Percentiles rank a stretch among this genome's conserved stretches.
Evolutionary conservation across 2,329 filamentous ascomycete genomes (phyloP).

Genomic region (Talaromyces sp.): DNA sequence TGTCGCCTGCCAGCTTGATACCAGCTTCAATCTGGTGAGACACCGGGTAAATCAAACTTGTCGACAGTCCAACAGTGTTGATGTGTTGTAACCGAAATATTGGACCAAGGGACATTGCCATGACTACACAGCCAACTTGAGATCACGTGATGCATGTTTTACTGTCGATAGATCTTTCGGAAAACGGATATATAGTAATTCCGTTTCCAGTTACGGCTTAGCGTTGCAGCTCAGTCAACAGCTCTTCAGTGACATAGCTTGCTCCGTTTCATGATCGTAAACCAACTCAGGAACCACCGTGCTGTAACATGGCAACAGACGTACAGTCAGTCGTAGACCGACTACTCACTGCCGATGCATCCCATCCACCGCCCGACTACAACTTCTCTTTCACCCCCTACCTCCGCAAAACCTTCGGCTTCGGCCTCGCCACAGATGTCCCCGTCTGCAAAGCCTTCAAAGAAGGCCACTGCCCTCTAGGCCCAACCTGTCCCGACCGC

Average conservation of each 20-base stretch:
- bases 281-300: not conserved
- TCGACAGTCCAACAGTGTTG: no score
- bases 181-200: not conserved
- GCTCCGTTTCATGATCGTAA: not conserved
- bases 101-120: no score
- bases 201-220: not conserved
- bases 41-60: no score
- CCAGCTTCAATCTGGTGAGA: not conserved
- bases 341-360: slow-evolving; percentile 35
- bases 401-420: slow-evolving; percentile 75
- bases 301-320: slow-evolving; percentile 32
- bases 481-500: slow-evolving; percentile 78
- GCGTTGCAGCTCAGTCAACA: not conserved
- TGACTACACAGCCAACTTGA: no score
- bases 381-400: slow-evolving; percentile 87
- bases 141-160: not conserved
- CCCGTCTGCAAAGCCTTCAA: slow-evolving; percentile 83
- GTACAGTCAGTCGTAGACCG: slow-evolving; percentile 31
- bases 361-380: slow-evolving; percentile 35
- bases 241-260: not conserved
- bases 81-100: no score
- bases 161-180: not conserved
- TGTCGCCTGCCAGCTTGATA: not conserved
- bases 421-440: slow-evolving; percentile 72
- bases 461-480: slow-evolving; percentile 80